A percentile compares a stretch with the other conserved stretches of the same genome.
Evolutionary conservation across 2,329 filamentous ascomycete genomes (phyloP).

Genomic region (Purpureocillium takamizusanense): DNA sequence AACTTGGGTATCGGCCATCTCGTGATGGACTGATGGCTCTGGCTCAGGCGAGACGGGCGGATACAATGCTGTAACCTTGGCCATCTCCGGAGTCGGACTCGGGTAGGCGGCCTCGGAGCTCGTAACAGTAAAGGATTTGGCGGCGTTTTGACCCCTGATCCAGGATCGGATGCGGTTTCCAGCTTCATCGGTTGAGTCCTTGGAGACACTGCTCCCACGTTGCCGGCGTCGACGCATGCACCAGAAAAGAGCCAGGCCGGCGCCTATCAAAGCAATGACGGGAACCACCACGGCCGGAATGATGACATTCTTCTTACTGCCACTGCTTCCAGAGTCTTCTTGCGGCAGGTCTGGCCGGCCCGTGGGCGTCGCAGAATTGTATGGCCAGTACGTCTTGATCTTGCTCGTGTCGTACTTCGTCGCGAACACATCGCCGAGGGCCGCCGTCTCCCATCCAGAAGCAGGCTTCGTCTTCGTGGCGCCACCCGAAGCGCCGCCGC

Average conservation of each 20-base stretch:
- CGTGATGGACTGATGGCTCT: constrained; percentile 13
- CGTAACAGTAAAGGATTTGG: constrained; percentile 36
- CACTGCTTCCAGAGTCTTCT: constrained; percentile 11
- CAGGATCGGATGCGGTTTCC: constrained; percentile 40
- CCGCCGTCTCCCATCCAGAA: constrained; percentile 40
- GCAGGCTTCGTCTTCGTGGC: constrained; percentile 62
- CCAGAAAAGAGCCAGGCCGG: constrained; percentile 36
- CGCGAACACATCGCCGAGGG: constrained; percentile 44
- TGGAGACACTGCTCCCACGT: constrained; percentile 16
- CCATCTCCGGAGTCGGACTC: constrained; percentile 27
- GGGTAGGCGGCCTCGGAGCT: constrained; percentile 28
- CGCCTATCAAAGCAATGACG: constrained; percentile 1
- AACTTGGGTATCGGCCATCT: constrained; percentile 35
- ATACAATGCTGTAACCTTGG: constrained; percentile 18
- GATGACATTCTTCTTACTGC: constrained; percentile 5
- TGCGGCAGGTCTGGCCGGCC: constrained; percentile 10
- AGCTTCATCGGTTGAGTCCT: constrained; percentile 21
- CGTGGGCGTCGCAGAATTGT: constrained; percentile 18
- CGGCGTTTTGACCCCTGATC: constrained; percentile 35
- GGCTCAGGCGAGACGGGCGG: constrained; percentile 2
- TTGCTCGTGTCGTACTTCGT: constrained; percentile 46
- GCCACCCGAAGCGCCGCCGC: constrained; percentile 55
- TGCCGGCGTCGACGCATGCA: constrained; percentile 41
- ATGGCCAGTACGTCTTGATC: constrained; percentile 54
- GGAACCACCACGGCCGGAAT: constrained; percentile 10